Evolutionary conservation across 2,329 filamentous ascomycete species (phyloP), one percentile per base, ranked within the genome.

Genomic region (Diaporthe citri): DNA sequence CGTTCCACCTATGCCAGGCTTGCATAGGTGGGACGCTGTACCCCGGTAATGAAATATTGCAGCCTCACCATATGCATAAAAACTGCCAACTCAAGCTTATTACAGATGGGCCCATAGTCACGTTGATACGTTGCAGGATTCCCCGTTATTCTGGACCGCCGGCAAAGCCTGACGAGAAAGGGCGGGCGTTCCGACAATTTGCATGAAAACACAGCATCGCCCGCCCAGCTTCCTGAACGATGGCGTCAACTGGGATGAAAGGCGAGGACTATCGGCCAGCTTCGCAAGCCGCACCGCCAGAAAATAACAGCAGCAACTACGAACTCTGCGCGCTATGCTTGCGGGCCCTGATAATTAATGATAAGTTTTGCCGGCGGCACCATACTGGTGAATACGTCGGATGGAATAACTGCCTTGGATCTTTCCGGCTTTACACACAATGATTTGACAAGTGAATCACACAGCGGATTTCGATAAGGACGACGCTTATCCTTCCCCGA

Each of bases 391-490:
- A 52, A 52, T 10, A 52, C 4, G n/a, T 15, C 48, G 4, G 12
- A 52, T 52, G 48, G n/a, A 15, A 52, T 4, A 1, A 52, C n/a
- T 12, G 6, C 48, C 5, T 25, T 52, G 10, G 48, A 52, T 25
- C 2, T 52, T 15, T 52, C 48, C 4, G 48, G 48, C 10, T 52
- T 56, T 56, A 9, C n/a, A 31, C 25, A 20, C 15, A 25, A 52
- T 8, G 8, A 22, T 51, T 43, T 7, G 41, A 0, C 3, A 43
- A 17, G 1, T 7, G 5, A 2, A 2, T 7, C 3, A 1, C 9
- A 25, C 22, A 51, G 4, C 8, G 8, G 13, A n/a, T 9, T 51
- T 7, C 20, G n/a, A 25, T 3, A 51, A 43, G 41, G 25, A 25
- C 7, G 46, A 8, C 20, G 2, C 20, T 48, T n/a, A 1, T 6